Percentiles rank a stretch among this genome's conserved stretches.
Evolutionary conservation across 2,329 filamentous ascomycete genomes (phyloP).

Genomic region (Rhinocladiella similis): DNA sequence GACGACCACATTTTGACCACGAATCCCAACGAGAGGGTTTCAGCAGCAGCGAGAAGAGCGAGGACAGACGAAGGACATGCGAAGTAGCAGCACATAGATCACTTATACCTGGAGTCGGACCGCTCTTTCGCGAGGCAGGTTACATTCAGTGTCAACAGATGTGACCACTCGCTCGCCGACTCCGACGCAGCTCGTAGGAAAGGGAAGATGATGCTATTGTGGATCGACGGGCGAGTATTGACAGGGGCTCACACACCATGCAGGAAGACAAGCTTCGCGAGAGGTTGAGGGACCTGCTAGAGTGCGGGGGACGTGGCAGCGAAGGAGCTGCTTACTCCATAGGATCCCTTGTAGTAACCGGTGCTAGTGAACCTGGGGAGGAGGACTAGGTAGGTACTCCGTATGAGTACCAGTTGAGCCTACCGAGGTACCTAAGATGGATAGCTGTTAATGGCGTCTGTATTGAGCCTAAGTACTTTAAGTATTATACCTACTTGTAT

Average conservation of each 20-base stretch:
- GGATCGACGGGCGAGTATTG: not conserved
- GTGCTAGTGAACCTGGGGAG: too few species aligned
- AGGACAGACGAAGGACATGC: not conserved
- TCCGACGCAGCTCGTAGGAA: not conserved
- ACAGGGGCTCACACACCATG: not conserved
- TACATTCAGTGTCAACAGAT: not conserved
- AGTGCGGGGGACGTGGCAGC: not conserved
- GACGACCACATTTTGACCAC: slow-evolving; percentile 11
- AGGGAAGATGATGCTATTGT: not conserved
- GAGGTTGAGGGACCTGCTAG: not conserved
- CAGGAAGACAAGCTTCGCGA: not conserved
- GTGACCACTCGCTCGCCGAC: not conserved
- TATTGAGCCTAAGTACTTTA: too few species aligned
- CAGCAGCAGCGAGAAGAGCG: not conserved
- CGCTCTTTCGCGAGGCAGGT: not conserved
- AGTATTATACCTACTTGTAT: too few species aligned
- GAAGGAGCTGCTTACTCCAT: not conserved
- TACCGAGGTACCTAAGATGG: too few species aligned
- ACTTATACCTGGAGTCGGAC: not conserved
- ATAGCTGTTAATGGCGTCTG: too few species aligned
- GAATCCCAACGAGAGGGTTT: not conserved
- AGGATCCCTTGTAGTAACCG: too few species aligned
- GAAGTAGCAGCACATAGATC: not conserved
- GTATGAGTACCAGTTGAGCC: too few species aligned
- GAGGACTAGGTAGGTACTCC: too few species aligned